Base-by-base conservation (phyloP, 768 basidiomycete genomes). In the Mycena albidolilacea region DNA sequence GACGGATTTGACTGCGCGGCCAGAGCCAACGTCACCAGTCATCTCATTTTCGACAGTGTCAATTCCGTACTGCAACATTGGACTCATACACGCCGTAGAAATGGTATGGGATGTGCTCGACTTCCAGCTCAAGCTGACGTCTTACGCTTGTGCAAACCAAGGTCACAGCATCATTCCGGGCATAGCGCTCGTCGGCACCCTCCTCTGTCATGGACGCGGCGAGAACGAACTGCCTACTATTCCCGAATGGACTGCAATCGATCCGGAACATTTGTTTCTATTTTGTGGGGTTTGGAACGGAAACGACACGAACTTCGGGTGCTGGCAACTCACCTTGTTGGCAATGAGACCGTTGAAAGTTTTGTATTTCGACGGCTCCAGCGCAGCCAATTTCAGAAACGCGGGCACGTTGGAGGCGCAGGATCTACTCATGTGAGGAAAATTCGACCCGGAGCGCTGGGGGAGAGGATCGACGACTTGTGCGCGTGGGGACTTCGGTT, bases 281-380 rank as follows among this genome's bases (percentile, higher is more conserved):
- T 75, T 75, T 41, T 67, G 66, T 14, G 44, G 55, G 9, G 21
- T 7, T n/a, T 5, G n/a, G 0, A 8, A 15, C 1, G 35, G 17
- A 5, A 57, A 39, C 21, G 37, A 11, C 10, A 23, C 67, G 3
- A 4, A 8, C 11, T 4, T 35, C 2, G 82, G 81, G 9, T 84
- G 85, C 69, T 86, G 84, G 84, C 84, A 84, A 2, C 39, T 69
- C 2, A 69, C 67, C 5, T 15, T 69, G 3, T 52, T 46, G 7
- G 54, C 30, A 8, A 35, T 52, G 52, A 60, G 61, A 17, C 52
- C 68, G 7, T 50, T 69, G 2, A 50, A 43, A 23, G 61, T 63
- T 23, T 61, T 69, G 5, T 69, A 69, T 8, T 35, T 69, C 12
- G 60, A 69, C 48, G 67, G 68, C 39, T 69, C 68, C 7, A 69